phyloP scores from a whole-genome alignment of 495 filamentous ascomycete genomes.

The Podospora comata region DNA sequence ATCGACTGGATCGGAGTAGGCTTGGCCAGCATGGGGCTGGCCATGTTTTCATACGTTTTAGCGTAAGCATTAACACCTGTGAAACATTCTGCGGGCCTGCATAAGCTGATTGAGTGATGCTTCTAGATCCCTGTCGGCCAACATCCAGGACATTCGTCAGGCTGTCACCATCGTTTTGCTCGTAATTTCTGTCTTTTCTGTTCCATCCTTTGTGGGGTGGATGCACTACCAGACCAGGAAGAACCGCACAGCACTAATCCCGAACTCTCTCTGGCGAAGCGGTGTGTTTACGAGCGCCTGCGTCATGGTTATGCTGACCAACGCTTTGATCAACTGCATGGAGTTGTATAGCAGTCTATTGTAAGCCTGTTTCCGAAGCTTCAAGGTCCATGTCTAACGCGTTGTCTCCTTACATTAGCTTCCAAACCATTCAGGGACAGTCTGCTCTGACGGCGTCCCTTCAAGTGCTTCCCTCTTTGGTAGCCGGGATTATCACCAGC shows the following conservation, averaged over 20 bases:
- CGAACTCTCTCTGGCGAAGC: conserved; percentile 55
- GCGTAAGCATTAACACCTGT: conserved; percentile 10
- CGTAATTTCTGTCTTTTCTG: conserved; percentile 34
- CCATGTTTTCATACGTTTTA: conserved; percentile 15
- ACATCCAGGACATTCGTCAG: conserved; percentile 30
- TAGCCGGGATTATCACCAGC: conserved; percentile 53
- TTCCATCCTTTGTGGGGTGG: conserved; percentile 49
- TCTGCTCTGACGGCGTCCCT: conserved; percentile 48
- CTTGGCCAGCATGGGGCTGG: conserved; percentile 12
- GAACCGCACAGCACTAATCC: conserved; percentile 50
- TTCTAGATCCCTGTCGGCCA: conserved; percentile 10
- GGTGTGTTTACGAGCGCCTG: conserved; percentile 48
- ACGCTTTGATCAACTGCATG: conserved; percentile 49
- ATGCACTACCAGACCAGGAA: conserved; percentile 44
- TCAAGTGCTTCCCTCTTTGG: conserved; percentile 54
- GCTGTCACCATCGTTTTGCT: conserved; percentile 44
- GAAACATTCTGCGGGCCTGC: not conserved
- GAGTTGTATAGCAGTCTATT: conserved; percentile 48
- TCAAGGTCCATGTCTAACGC: not conserved
- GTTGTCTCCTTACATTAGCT: conserved; percentile 23
- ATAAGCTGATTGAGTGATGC: not conserved
- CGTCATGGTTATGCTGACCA: conserved; percentile 49
- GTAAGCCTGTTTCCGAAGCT: conserved; percentile 20
- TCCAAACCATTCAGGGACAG: conserved; percentile 42
- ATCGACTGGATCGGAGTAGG: conserved; percentile 17